A percentile compares a stretch with the other conserved stretches of the same genome.
phyloP scores from a whole-genome alignment of 2,329 filamentous ascomycete genomes.

The Calonectria ilicicola region DNA sequence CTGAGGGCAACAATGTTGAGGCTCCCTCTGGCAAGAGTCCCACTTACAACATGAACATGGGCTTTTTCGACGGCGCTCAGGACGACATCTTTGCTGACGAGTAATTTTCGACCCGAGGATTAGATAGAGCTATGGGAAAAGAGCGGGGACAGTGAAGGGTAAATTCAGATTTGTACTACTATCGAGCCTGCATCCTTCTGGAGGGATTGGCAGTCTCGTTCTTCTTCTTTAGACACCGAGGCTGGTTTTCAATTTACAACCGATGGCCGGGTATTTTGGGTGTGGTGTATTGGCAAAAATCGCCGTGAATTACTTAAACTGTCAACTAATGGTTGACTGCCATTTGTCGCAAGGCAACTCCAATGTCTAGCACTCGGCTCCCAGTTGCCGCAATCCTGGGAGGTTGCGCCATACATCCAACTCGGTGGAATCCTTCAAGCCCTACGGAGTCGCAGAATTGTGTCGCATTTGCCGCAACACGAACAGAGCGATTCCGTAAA shows the following conservation, averaged over 20 bases:
- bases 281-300: neutral
- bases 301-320: neutral
- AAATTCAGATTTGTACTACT: constrained; percentile 4
- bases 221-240: constrained; percentile 4
- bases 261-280: neutral
- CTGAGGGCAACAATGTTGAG: constrained; percentile 49
- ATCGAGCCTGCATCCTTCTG: constrained; percentile 15
- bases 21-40: constrained; percentile 43
- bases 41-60: constrained; percentile 49
- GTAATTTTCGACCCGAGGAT: neutral
- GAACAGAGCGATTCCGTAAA: neutral
- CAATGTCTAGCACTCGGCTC: neutral
- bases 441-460: neutral
- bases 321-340: neutral
- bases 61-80: constrained; percentile 47
- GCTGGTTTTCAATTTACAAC: constrained; percentile 19
- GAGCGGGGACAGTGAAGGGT: no score
- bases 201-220: constrained; percentile 8
- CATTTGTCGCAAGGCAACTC: neutral
- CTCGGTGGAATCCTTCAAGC: neutral
- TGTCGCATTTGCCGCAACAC: neutral
- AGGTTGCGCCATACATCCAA: neutral
- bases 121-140: neutral
- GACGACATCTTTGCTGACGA: constrained; percentile 44
- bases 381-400: neutral